Conservation (phyloP, 164 flowering plant genomes). For the Warburgia ugandensis region DNA sequence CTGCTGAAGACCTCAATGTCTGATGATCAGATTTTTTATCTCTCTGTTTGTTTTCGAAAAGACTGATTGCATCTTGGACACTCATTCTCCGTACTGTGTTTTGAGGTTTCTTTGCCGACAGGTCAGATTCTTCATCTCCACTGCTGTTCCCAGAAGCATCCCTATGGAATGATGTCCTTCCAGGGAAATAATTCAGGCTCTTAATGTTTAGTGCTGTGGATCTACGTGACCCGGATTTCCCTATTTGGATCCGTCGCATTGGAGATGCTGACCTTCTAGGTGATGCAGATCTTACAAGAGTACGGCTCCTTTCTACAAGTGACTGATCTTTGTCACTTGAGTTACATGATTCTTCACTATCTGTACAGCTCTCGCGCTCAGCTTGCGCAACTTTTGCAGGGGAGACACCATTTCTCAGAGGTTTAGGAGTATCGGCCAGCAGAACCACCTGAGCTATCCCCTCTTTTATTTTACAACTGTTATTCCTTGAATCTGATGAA, state of each 20-base stretch:
- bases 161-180: constrained; percentile 31
- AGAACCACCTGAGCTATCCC: constrained; percentile 15
- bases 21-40: constrained; percentile 44
- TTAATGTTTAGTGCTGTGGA: constrained; percentile 67
- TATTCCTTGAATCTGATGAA: constrained; percentile 16
- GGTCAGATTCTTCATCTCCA: constrained; percentile 51
- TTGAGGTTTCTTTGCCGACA: constrained; percentile 36
- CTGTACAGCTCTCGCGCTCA: constrained; percentile 60
- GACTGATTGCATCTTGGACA: constrained; percentile 84
- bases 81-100: constrained; percentile 51
- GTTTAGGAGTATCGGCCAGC: constrained; percentile 20
- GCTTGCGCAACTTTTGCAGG: constrained; percentile 70
- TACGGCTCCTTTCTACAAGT: constrained; percentile 64
- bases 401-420: constrained; percentile 49
- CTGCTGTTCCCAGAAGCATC: constrained; percentile 38
- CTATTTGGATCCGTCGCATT: constrained; percentile 83
- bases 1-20: constrained; percentile 31
- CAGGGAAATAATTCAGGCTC: constrained; percentile 56
- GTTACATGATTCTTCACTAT: constrained; percentile 57
- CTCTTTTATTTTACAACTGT: constrained; percentile 12
- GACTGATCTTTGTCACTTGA: constrained; percentile 47
- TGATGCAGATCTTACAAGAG: constrained; percentile 54
- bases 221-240: constrained; percentile 67
- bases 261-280: constrained; percentile 91
- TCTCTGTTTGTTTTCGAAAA: constrained; percentile 80